Evolutionary conservation across 495 filamentous ascomycete genomes (phyloP), one percentile per base, ranked within the genome.

Genomic region (Penicillium lagena): DNA sequence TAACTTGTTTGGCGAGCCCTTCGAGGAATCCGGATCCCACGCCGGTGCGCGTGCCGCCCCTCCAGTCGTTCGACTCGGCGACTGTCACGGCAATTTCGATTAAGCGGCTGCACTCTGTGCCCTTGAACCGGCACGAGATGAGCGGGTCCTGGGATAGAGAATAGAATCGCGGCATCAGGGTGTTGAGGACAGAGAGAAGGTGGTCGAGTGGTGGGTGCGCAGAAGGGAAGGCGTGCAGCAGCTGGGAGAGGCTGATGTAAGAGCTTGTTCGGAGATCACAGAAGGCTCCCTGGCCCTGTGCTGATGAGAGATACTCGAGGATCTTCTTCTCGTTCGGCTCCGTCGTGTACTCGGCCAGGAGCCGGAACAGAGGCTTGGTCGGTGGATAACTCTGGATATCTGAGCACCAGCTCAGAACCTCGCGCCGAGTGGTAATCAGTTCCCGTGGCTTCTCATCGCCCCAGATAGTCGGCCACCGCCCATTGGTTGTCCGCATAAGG

Each of bases 401-500:
- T 11, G 85, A 81, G 62, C 90, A 96, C 93, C 93, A 98, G 39
- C 85, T 96, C 22, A 98, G 71, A 12, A 98, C 72, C 62, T 95
- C 93, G 9, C 93, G 75, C 11, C 93, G 80, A 1, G 91, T 96
- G 1, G 91, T 96, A 39, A 87, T 74, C 14, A 98, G 64, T 51
- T 90, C 82, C 34, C 94, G 76, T 1, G 91, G 62, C 55, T 87
- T 56, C 28, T 96, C 90, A n/a, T 93, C 86, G 14, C 90, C 91
- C 93, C 94, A 98, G 37, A 98, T 93, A 9, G 93, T 97, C 2
- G 93, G 93, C 93, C 93, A 98, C 8, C 93, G 75, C 12, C 94
- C 94, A 30, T 73, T 76, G 15, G 72, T 78, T 2, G 93, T 98
- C 52, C 80, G 78, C 33, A 97, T 66, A 11, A 82, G 67, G 15